Base-by-base conservation (phyloP, 2,329 filamentous ascomycete species). In the Neophaeococcomyces aloes region DNA sequence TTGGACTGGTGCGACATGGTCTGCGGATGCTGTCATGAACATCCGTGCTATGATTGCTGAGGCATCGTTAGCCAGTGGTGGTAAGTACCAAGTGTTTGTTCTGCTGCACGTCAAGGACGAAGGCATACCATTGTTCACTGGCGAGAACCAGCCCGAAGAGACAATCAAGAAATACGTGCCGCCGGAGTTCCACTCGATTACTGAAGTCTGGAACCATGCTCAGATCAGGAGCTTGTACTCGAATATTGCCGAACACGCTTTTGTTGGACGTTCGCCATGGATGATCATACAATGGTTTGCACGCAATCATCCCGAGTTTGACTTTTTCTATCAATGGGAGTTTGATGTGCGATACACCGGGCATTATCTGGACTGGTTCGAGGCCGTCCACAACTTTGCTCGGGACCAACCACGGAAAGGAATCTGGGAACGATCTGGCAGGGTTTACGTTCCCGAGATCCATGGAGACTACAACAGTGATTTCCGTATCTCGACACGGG, bases 281-380 rank as follows among this genome's bases (percentile, higher is more conserved):
- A 71, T 86, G 52, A 80, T 81, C 4, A 71, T 87, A 2, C 83
- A 87, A 58, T 81, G 80, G 62, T 87, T 88, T 57, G 76, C 76
- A 46, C 73, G 82, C 55, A 80, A 82, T 38, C 80, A 86, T 55
- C 83, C 83, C 0, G 78, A 89, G 55, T 91, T 84, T 51, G 82
- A 88, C 53, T 86, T 76, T 55, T 72, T 86, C 53, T 91, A 85
- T 83, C 88, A 89, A 59, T 88, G 83, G 84, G 86, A 91, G 59
- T 83, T 86, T 64, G 84, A 91, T 57, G 79, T 81, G 25, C 74
- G 86, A 37, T 82, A 83, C 57, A 86, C 79, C 0, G 85, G 85
- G 7, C 83, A 91, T 50, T 80, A 87, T 64, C 88, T 89, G 61
- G 81, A 89, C 54, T 76, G 89, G 51, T 74, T 86, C 33, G 74